A percentile compares a stretch with the other conserved stretches of the same genome.
phyloP scores from a whole-genome alignment of 495 filamentous ascomycete genomes.

The Xanthoparmelia taractica region DNA sequence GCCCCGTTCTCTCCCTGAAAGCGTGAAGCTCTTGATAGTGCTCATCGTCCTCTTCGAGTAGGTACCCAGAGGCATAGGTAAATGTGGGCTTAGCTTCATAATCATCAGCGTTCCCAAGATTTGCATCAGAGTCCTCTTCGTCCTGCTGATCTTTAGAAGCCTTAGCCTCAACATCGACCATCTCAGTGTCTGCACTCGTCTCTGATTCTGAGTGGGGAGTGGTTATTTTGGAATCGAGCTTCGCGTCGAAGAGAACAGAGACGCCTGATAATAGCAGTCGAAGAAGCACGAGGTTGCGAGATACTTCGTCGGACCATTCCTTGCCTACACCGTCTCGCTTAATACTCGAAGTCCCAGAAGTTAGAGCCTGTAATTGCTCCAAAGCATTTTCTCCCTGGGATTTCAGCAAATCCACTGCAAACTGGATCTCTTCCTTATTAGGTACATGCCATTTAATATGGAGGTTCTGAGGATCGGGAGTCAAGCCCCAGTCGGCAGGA shows the following conservation, averaged over 20 bases:
- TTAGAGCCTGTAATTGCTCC: conserved; percentile 62
- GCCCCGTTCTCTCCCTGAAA: conserved; percentile 71
- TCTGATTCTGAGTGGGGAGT: conserved; percentile 30
- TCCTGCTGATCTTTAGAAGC: conserved; percentile 46
- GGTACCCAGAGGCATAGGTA: conserved; percentile 77
- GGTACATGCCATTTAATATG: conserved; percentile 89
- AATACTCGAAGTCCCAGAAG: conserved; percentile 70
- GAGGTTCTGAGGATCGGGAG: conserved; percentile 59
- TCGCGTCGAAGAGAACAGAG: conserved; percentile 77
- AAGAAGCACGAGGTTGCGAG: conserved; percentile 77
- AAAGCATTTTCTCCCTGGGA: conserved; percentile 65
- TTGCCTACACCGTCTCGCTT: conserved; percentile 93
- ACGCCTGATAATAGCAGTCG: conserved; percentile 81
- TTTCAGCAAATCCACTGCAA: conserved; percentile 81
- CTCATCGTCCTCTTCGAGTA: conserved; percentile 53
- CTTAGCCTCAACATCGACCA: conserved; percentile 40
- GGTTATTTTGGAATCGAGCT: conserved; percentile 46
- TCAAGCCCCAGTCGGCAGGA: conserved; percentile 71
- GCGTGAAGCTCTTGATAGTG: conserved; percentile 70
- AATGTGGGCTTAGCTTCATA: conserved; percentile 74
- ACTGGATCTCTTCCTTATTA: conserved; percentile 66
- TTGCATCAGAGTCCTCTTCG: conserved; percentile 50
- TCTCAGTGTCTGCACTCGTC: conserved; percentile 36
- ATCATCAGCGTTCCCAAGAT: conserved; percentile 65
- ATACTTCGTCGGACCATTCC: conserved; percentile 96